A percentile compares a stretch with the other conserved stretches of the same genome.
phyloP scores from a whole-genome alignment of 1,284 basidiomycete genomes.

The Microbotryum scabiosae region DNA sequence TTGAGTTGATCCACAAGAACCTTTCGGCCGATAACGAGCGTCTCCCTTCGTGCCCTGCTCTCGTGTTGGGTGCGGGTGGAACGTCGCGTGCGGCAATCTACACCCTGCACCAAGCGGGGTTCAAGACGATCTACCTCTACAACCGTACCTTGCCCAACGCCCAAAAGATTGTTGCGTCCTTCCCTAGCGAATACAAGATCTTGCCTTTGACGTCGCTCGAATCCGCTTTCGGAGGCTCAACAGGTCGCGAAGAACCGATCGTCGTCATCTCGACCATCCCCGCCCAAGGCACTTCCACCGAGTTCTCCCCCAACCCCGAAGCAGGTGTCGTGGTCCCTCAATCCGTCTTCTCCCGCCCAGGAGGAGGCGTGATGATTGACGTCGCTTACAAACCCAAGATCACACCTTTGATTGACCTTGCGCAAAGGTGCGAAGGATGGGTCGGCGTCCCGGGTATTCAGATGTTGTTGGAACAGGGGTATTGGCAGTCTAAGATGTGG shows the following conservation, averaged over 20 bases:
- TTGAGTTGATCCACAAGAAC: conserved; percentile 45
- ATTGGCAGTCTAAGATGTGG: conserved; percentile 52
- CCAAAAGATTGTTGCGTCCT: conserved; percentile 55
- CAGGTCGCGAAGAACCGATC: conserved; percentile 46
- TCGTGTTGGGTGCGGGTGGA: conserved; percentile 87
- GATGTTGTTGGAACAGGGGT: conserved; percentile 77
- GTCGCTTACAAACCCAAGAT: conserved; percentile 76
- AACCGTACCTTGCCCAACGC: conserved; percentile 74
- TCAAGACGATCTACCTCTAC: conserved; percentile 65
- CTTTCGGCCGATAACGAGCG: conserved; percentile 36
- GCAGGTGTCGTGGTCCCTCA: conserved; percentile 52
- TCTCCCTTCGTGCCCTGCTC: conserved; percentile 44
- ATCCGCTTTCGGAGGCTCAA: conserved; percentile 45
- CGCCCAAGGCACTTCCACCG: conserved; percentile 53
- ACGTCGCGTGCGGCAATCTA: conserved; percentile 88
- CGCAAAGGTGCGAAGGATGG: conserved; percentile 53
- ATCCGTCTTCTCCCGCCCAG: conserved; percentile 40
- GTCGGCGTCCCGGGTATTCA: conserved; percentile 65
- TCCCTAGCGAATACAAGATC: conserved; percentile 56
- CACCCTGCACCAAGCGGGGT: conserved; percentile 63
- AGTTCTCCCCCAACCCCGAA: conserved; percentile 38
- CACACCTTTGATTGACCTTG: conserved; percentile 42
- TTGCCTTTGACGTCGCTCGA: conserved; percentile 55
- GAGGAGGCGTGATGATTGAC: conserved; percentile 66
- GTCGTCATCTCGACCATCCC: conserved; percentile 82